Base-by-base conservation (phyloP, 2,329 filamentous ascomycete genomes). In the Fusarium luffae region DNA sequence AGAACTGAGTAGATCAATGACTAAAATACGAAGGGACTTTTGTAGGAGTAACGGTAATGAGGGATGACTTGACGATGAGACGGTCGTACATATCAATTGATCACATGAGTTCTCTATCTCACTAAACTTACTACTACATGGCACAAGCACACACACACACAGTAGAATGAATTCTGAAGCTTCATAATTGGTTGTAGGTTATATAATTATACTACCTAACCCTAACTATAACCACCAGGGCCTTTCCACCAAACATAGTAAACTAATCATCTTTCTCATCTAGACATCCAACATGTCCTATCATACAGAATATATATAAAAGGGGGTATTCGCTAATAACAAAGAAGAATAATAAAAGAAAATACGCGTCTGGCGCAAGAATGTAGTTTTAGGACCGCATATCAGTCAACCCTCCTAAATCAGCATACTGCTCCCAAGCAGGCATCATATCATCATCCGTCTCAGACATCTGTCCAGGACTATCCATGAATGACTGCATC, bases 361-460 rank as follows among this genome's bases (percentile, higher is more conserved):
- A 48, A 25, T 32, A 52, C 59, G 59, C 55, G 60, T 65, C 52
- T 42, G 63, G 68, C 56, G 63, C 44, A 58, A 70, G 46, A 54
- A 34, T 34, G 27, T 51, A 41, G 37, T 16, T 30, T 47, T 21
- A 44, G 16, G 21, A 81, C 44, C 72, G 72, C 69, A 79, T 75
- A 62, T 80, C 79, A 3, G 79, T 85, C 48, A 85, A 70, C 0
- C 84, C 84, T 34, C 84, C 84, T 6, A 85, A 72, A 14, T 83
- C 82, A 28, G 79, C 77, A 63, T 83, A 85, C 72, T 84, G 82
- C 66, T 82, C 83, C 83, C 82, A 85, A 7, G 79, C 79, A 5
- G 80, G 76, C 59, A 78, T 71, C 30, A 70, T 72, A 21, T 74
- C 69, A 32, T 72, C 72, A 21, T 74, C 72, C 12, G 52, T 65